phyloP scores from a whole-genome alignment of 768 basidiomycete genomes.

The Leccinum imitatum region DNA sequence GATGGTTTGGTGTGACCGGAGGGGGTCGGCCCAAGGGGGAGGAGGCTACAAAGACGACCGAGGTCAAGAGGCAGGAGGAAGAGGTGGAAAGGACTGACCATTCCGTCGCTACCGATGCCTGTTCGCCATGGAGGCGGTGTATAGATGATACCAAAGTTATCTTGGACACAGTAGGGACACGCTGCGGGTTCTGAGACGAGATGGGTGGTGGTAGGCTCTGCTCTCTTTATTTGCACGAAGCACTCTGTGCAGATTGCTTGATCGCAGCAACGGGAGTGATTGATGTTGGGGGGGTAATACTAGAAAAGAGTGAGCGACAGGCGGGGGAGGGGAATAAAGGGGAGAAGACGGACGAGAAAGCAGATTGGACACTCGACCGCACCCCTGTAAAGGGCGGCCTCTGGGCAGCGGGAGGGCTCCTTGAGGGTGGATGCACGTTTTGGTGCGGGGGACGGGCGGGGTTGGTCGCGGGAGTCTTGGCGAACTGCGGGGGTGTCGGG shows the following conservation, averaged over 20 bases:
- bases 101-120: conserved; percentile 74
- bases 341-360: conserved; percentile 72
- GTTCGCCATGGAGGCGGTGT: conserved; percentile 76
- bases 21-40: conserved; percentile 54
- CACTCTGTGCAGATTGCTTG: conserved; percentile 99
- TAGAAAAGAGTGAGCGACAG: conserved; percentile 37
- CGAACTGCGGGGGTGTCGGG: conserved; percentile 34
- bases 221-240: conserved; percentile 98
- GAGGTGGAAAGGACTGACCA: conserved; percentile 42
- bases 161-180: conserved; percentile 97
- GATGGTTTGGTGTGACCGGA: conserved; percentile 44
- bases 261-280: conserved; percentile 96
- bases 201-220: conserved; percentile 92
- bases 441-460: conserved; percentile 32
- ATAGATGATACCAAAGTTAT: conserved; percentile 95
- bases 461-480: conserved; percentile 30
- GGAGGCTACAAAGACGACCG: conserved; percentile 30
- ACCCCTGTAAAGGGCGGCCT: conserved; percentile 78
- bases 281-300: conserved; percentile 98
- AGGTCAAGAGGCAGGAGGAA: background rate
- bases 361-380: conserved; percentile 97
- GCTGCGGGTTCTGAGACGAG: conserved; percentile 95
- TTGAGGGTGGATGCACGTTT: conserved; percentile 61
- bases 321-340: conserved; percentile 10
- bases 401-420: conserved; percentile 63